phyloP scores from a whole-genome alignment of 768 basidiomycete genomes.

The Termitomyces sp. region DNA sequence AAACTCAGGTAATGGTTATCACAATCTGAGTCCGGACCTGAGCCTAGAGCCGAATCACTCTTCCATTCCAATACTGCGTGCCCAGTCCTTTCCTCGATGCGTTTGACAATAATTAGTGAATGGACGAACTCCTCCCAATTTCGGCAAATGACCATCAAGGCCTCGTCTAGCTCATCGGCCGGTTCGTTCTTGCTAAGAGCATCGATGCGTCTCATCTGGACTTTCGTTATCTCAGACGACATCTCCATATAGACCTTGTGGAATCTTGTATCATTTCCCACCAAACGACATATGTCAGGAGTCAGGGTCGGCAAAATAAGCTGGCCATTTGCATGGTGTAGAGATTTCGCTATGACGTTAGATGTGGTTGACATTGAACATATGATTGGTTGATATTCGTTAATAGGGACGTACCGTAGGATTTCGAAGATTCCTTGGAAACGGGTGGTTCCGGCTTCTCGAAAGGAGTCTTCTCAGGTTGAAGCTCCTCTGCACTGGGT shows the following conservation, averaged over 20 bases:
- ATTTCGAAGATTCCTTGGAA: neutral
- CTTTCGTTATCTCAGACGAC: neutral
- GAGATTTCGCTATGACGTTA: neutral
- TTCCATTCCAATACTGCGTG: neutral
- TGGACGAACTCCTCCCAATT: conserved; percentile 4
- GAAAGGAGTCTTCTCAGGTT: neutral
- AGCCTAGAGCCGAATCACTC: neutral
- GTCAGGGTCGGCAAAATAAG: neutral
- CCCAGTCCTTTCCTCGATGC: neutral
- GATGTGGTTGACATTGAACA: neutral
- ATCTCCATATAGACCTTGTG: conserved; percentile 1
- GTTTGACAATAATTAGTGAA: neutral
- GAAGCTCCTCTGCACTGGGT: neutral
- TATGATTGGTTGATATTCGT: neutral
- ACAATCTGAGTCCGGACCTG: neutral
- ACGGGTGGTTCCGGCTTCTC: neutral
- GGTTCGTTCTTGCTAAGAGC: neutral
- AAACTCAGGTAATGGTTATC: conserved; percentile 1
- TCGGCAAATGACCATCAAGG: neutral
- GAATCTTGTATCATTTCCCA: neutral
- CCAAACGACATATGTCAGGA: conserved; percentile 4
- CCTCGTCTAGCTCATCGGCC: neutral
- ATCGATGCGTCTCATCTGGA: conserved; percentile 5
- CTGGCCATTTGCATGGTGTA: neutral
- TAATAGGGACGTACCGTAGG: neutral